phyloP scores from a whole-genome alignment of 352 stramenopile genomes.

The Phytopythium mirpurense region DNA sequence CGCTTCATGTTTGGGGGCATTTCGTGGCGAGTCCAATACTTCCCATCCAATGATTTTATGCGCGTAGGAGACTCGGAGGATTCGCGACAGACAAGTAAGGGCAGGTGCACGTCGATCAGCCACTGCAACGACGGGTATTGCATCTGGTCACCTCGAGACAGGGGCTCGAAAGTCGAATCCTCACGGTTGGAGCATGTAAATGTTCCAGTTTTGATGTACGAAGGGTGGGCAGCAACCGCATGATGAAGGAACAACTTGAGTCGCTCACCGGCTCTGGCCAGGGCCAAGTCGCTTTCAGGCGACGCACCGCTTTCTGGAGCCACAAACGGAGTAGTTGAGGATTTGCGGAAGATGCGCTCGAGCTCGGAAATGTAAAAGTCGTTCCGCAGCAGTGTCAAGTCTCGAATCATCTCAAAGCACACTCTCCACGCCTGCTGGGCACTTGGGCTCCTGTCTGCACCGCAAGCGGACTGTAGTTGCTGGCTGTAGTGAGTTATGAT shows the following conservation, averaged over 20 bases:
- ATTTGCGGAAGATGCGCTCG: slow-evolving; percentile 15
- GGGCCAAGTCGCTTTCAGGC: not conserved
- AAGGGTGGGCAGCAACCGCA: slow-evolving; percentile 16
- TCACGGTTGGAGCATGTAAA: not conserved
- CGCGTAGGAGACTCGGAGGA: not conserved
- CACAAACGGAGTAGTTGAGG: not conserved
- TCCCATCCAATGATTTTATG: not conserved
- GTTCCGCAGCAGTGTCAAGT: slow-evolving; percentile 51
- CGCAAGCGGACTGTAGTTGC: not conserved
- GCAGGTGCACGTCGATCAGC: not conserved
- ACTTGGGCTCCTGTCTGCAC: not conserved
- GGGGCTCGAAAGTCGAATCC: not conserved
- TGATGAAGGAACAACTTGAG: slow-evolving; percentile 23
- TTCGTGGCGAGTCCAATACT: slow-evolving; percentile 17
- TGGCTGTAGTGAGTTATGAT: not conserved
- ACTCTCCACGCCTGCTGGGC: not conserved
- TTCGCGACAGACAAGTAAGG: not conserved
- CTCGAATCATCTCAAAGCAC: slow-evolving; percentile 40
- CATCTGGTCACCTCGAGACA: not conserved
- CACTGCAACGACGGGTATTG: slow-evolving; percentile 1
- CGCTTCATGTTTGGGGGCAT: slow-evolving; percentile 24
- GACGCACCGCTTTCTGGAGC: not conserved
- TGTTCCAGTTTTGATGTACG: not conserved
- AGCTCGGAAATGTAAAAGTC: slow-evolving; percentile 47
- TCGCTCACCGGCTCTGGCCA: not conserved